Conservation (phyloP, 352 stramenopile species). For the Phytophthora sp. region DNA sequence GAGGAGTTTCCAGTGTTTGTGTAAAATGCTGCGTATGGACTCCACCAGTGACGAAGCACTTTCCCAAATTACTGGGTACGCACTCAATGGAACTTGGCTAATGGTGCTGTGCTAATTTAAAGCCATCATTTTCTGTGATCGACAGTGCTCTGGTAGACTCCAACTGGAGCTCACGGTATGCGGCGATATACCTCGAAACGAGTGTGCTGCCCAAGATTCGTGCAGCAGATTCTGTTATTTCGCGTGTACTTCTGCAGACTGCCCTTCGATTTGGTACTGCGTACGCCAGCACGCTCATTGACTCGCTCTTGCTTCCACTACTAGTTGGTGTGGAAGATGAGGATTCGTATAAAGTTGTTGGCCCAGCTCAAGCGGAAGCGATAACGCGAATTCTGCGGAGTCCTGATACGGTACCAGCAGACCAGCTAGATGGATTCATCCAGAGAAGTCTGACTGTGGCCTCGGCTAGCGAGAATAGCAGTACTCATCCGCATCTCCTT, state of each 20-base stretch:
- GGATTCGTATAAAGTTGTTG: constrained; percentile 23
- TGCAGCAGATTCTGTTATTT: constrained; percentile 67
- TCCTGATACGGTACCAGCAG: constrained; percentile 44
- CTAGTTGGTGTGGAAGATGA: constrained; percentile 26
- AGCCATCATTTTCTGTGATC: not conserved
- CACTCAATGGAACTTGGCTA: not conserved
- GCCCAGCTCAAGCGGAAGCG: constrained; percentile 66
- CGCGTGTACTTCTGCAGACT: constrained; percentile 71
- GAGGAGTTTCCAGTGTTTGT: constrained; percentile 52
- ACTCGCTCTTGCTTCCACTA: constrained; percentile 63
- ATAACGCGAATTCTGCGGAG: constrained; percentile 67
- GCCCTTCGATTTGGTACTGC: constrained; percentile 55
- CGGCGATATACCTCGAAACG: constrained; percentile 59
- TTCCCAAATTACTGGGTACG: constrained; percentile 58
- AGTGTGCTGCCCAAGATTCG: constrained; percentile 66
- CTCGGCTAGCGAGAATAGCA: not conserved
- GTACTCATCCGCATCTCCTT: constrained; percentile 42
- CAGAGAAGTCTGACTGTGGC: constrained; percentile 28
- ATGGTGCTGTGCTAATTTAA: not conserved
- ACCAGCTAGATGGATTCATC: constrained; percentile 62
- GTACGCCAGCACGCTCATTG: constrained; percentile 50
- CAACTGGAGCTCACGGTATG: constrained; percentile 78
- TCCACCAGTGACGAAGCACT: constrained; percentile 66
- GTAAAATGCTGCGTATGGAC: constrained; percentile 49
- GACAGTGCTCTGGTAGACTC: constrained; percentile 58